Conservation (phyloP, 2,329 filamentous ascomycete species). For the Fusarium drepaniforme region DNA sequence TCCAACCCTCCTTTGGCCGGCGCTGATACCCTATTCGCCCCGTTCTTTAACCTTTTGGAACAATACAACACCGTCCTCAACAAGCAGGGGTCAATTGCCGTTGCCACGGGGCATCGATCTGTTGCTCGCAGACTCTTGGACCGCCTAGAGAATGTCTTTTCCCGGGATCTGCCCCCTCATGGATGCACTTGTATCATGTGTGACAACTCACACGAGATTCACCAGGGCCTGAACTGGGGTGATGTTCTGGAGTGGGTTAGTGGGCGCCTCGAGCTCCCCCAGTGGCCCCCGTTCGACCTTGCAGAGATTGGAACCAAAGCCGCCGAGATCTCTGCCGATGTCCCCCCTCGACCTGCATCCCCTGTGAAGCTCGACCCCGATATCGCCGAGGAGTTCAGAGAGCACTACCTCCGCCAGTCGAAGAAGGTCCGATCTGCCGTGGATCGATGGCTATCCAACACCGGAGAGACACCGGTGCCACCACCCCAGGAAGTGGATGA, state of each 20-base stretch:
- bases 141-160: constrained; percentile 93
- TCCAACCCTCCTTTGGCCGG: constrained; percentile 75
- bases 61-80: constrained; percentile 86
- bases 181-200: constrained; percentile 92
- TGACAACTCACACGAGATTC: constrained; percentile 69
- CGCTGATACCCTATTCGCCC: constrained; percentile 81
- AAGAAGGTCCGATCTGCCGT: constrained; percentile 94
- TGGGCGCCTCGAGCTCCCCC: constrained; percentile 85
- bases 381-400: constrained; percentile 91
- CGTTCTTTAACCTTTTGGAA: constrained; percentile 85
- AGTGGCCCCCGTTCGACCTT: constrained; percentile 90
- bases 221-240: constrained; percentile 89
- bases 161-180: constrained; percentile 87
- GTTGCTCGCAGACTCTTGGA: constrained; percentile 92
- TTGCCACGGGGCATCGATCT: constrained; percentile 94
- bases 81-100: constrained; percentile 90
- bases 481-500: constrained; percentile 93
- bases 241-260: constrained; percentile 95
- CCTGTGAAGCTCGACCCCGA: constrained; percentile 88
- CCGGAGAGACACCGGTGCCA: constrained; percentile 78
- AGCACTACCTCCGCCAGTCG: constrained; percentile 91
- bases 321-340: constrained; percentile 71
- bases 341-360: constrained; percentile 68
- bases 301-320: constrained; percentile 71
- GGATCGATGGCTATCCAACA: constrained; percentile 88